Conservation (phyloP, 371 early-diverging fungal genomes). For the Circinella minor region DNA sequence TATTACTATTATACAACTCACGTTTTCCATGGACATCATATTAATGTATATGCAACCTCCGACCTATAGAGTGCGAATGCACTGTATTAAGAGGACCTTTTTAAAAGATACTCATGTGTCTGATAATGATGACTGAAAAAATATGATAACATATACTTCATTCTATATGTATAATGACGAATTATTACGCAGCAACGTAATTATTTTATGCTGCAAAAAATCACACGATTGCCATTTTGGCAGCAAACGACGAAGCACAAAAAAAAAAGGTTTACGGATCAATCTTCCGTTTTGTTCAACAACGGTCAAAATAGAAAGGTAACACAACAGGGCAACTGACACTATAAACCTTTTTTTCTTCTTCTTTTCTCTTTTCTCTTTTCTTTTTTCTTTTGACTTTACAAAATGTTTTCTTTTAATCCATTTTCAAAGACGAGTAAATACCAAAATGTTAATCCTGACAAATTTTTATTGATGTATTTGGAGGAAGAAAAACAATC, state of each 20-base stretch:
- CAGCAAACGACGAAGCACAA: not conserved
- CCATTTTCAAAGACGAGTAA: slow-evolving; percentile 22
- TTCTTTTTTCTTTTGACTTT: not conserved
- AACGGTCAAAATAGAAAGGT: not conserved
- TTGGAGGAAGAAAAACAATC: slow-evolving; percentile 34
- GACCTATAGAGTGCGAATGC: too few relatives aligned
- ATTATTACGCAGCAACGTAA: too few relatives aligned
- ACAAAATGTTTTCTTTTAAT: slow-evolving; percentile 34
- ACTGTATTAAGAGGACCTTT: too few relatives aligned
- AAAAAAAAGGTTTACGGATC: not conserved
- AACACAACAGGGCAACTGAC: not conserved
- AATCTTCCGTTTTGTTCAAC: not conserved
- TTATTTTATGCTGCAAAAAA: not conserved
- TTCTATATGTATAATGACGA: too few relatives aligned
- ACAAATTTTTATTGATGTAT: slow-evolving; percentile 31
- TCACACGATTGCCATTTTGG: slow-evolving; percentile 1
- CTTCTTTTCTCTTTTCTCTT: slow-evolving; percentile 13
- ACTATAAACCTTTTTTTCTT: too few relatives aligned
- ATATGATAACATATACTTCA: too few relatives aligned
- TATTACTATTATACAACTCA: too few relatives aligned
- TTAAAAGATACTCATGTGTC: too few relatives aligned
- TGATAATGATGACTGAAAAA: too few relatives aligned
- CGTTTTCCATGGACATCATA: too few relatives aligned
- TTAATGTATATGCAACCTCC: too few relatives aligned
- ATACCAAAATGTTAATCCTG: slow-evolving; percentile 12